phyloP scores from a whole-genome alignment of 805 yeast genomes.

The Cyberlindnera maritima region DNA sequence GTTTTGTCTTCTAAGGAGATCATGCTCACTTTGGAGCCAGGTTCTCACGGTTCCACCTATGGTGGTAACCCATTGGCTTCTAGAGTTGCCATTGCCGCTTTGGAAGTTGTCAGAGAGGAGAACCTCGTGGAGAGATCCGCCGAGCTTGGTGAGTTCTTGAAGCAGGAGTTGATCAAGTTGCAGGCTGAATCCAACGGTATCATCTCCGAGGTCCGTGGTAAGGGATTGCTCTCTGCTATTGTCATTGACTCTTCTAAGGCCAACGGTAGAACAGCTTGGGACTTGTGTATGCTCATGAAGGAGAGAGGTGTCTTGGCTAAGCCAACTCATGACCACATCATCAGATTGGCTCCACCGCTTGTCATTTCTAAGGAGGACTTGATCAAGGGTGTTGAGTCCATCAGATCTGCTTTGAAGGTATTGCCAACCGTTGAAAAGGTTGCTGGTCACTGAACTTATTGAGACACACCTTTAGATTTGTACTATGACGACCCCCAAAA shows the following conservation, averaged over 20 bases:
- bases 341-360: conserved; percentile 94
- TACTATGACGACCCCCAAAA: neutral
- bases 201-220: conserved; percentile 56
- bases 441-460: conserved; percentile 28
- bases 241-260: conserved; percentile 84
- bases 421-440: conserved; percentile 52
- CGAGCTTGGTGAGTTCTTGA: conserved; percentile 67
- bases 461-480: neutral
- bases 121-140: conserved; percentile 75
- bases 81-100: conserved; percentile 89
- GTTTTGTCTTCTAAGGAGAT: conserved; percentile 87
- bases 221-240: conserved; percentile 85
- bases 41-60: conserved; percentile 96
- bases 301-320: conserved; percentile 88
- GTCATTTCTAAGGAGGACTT: conserved; percentile 87
- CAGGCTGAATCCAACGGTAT: conserved; percentile 52
- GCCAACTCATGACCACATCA: conserved; percentile 95
- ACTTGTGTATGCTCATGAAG: conserved; percentile 85
- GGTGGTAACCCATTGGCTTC: conserved; percentile 98
- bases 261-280: conserved; percentile 94
- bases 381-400: conserved; percentile 73
- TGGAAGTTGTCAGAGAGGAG: conserved; percentile 87
- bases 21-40: conserved; percentile 87
- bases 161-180: conserved; percentile 52
- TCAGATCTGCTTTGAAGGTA: conserved; percentile 52